These are phyloP conservation scores for Fragaria iinumae DNA, from an alignment of 306 rosid genomes.

Conservation along the genomic window DNA sequence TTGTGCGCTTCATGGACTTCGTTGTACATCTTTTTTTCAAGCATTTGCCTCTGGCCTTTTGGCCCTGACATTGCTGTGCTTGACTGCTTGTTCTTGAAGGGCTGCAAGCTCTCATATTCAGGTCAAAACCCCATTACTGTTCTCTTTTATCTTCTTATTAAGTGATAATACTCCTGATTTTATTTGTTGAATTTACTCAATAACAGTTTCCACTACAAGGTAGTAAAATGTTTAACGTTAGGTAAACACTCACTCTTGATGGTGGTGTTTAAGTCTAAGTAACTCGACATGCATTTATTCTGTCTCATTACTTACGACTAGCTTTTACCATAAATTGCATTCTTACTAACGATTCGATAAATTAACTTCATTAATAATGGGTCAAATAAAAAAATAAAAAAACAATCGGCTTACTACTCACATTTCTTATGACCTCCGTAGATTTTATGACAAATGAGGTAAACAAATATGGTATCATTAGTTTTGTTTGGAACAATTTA, in stretches of 20 bases:
- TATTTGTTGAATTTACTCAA: neutral
- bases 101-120: neutral
- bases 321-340: slow-evolving; percentile 11
- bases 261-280: neutral
- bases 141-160: neutral
- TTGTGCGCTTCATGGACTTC: neutral
- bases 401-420: neutral
- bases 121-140: neutral
- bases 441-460: neutral
- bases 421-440: neutral
- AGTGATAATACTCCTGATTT: neutral
- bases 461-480: neutral
- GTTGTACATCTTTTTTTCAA: neutral
- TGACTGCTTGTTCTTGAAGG: neutral
- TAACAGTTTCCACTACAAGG: neutral
- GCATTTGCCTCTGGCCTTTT: neutral
- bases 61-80: neutral
- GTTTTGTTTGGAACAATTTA: neutral
- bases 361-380: neutral
- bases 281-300: neutral
- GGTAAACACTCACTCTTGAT: neutral
- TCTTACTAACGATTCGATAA: slow-evolving; percentile 13
- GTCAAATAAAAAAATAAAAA: neutral
- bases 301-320: slow-evolving; percentile 14
- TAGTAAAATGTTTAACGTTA: slow-evolving; percentile 19